phyloP scores from a whole-genome alignment of 305 asterid species.

The Fraxinus ornus region DNA sequence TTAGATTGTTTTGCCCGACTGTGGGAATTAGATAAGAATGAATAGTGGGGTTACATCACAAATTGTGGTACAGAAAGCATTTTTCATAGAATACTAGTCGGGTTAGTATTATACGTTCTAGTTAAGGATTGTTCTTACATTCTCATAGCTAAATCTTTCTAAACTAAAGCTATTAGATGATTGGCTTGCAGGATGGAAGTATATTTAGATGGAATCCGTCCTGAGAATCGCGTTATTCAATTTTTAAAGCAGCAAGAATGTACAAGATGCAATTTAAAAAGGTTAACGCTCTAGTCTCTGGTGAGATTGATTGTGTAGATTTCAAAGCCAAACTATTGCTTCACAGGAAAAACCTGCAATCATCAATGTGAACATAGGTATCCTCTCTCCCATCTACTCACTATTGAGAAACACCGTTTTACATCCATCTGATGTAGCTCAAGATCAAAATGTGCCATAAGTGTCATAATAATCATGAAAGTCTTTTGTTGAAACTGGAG shows the following conservation, averaged over 20 bases:
- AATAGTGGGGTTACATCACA: background rate
- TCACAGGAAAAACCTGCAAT: conserved; percentile 38
- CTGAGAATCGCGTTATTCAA: conserved; percentile 28
- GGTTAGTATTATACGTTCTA: too few relatives aligned
- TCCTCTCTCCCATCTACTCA: background rate
- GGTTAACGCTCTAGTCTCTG: background rate
- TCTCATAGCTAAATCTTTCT: too few relatives aligned
- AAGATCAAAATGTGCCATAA: too few relatives aligned
- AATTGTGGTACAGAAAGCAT: too few relatives aligned
- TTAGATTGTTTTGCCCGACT: conserved; percentile 2
- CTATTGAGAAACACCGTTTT: too few relatives aligned
- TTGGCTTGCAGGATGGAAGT: conserved; percentile 25
- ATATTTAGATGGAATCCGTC: conserved; percentile 29
- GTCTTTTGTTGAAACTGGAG: too few relatives aligned
- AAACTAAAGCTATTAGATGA: too few relatives aligned
- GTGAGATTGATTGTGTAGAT: conserved; percentile 33
- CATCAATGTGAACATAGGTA: conserved; percentile 38
- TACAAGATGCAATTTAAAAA: conserved; percentile 19
- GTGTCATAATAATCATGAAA: too few relatives aligned
- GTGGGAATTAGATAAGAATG: conserved; percentile 30
- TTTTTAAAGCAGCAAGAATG: conserved; percentile 33
- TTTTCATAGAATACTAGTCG: too few relatives aligned
- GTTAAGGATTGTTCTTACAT: too few relatives aligned
- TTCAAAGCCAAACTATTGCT: conserved; percentile 18
- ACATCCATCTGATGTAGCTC: too few relatives aligned